Conservation (phyloP, 345 rosid genomes). For the Bruguiera parviflora region DNA sequence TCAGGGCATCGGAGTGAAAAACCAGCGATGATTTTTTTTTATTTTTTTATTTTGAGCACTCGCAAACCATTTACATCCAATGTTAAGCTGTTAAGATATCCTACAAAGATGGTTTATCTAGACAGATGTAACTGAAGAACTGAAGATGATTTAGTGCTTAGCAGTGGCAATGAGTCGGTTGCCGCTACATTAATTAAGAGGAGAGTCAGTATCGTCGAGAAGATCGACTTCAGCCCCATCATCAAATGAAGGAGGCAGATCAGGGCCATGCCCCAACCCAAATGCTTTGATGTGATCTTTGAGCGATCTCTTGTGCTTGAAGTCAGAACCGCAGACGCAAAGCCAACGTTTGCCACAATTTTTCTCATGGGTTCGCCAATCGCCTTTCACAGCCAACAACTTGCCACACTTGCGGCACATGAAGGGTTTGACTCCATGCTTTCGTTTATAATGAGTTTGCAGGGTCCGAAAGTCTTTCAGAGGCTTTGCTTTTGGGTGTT, state of each 20-base stretch:
- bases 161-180: too few relatives aligned
- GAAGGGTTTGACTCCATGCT: slow-evolving; percentile 67
- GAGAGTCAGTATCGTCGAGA: slow-evolving; percentile 23
- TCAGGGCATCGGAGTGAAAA: too few relatives aligned
- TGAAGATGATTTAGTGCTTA: too few relatives aligned
- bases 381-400: slow-evolving; percentile 77
- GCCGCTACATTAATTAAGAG: slow-evolving; percentile 8
- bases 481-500: slow-evolving; percentile 69
- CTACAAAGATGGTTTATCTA: too few relatives aligned
- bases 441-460: slow-evolving; percentile 86
- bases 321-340: slow-evolving; percentile 79
- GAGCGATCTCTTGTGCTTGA: slow-evolving; percentile 91
- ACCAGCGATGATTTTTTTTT: too few relatives aligned
- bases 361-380: slow-evolving; percentile 91
- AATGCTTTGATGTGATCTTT: slow-evolving; percentile 78
- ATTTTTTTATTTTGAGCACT: too few relatives aligned
- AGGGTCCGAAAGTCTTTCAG: slow-evolving; percentile 80
- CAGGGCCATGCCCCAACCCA: slow-evolving; percentile 63
- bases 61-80: too few relatives aligned
- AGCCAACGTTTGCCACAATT: slow-evolving; percentile 94
- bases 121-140: too few relatives aligned
- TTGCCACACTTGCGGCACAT: slow-evolving; percentile 78
- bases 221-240: slow-evolving; percentile 29
- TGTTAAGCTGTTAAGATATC: too few relatives aligned
- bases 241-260: slow-evolving; percentile 37